phyloP scores from a whole-genome alignment of 192 early-diverging fungal species.

The Podila epicladia region DNA sequence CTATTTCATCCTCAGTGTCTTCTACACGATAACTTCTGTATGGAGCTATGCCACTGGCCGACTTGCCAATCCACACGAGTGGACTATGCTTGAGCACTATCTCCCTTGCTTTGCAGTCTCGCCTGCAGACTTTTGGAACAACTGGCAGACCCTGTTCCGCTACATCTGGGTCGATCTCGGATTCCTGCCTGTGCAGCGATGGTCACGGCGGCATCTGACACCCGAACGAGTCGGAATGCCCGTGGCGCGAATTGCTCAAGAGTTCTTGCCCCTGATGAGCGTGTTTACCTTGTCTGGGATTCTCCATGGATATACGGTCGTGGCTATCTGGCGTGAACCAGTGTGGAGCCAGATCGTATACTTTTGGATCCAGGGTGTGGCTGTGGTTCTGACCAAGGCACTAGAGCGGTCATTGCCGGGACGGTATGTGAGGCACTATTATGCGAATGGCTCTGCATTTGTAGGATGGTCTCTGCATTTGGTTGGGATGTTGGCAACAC shows the following conservation, averaged over 20 bases:
- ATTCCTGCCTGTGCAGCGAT: slow-evolving; percentile 21
- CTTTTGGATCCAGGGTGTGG: slow-evolving; percentile 30
- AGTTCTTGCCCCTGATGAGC: slow-evolving; percentile 14
- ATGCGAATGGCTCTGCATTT: background rate
- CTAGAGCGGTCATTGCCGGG: slow-evolving; percentile 8
- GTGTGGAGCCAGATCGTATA: slow-evolving; percentile 37
- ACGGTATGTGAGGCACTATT: background rate
- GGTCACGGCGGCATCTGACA: background rate
- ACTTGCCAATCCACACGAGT: slow-evolving; percentile 9
- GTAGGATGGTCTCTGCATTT: background rate
- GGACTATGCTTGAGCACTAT: slow-evolving; percentile 22
- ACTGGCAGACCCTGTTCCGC: slow-evolving; percentile 41
- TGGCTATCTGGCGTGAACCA: slow-evolving; percentile 21
- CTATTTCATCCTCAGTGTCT: slow-evolving; percentile 6
- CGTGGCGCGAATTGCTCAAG: background rate
- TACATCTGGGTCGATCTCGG: slow-evolving; percentile 46
- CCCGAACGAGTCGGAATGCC: slow-evolving; percentile 9
- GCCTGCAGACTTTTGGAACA: slow-evolving; percentile 30
- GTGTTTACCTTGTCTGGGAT: slow-evolving; percentile 33
- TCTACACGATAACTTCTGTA: slow-evolving; percentile 1
- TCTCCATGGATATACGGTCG: slow-evolving; percentile 29
- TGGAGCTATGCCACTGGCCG: slow-evolving; percentile 5
- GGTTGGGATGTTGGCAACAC: slow-evolving; percentile 6
- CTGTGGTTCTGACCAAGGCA: slow-evolving; percentile 18
- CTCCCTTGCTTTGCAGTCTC: slow-evolving; percentile 29